Evolutionary conservation across 805 yeast genomes (phyloP).

Genomic region (Pichia nanzhaoensis): DNA sequence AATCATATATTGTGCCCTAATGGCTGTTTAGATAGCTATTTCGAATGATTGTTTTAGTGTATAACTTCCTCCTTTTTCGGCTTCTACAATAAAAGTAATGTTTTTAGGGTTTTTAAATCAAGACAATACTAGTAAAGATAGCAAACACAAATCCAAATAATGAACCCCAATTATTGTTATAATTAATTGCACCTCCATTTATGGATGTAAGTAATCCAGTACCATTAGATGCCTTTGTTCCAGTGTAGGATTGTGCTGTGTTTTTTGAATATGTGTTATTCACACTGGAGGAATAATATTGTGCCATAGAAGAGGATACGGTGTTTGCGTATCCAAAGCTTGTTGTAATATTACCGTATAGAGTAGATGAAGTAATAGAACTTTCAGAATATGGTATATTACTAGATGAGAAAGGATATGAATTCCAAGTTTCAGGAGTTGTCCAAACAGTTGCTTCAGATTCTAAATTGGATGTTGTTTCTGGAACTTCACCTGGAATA

Average conservation of each 20-base stretch:
- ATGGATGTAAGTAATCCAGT: neutral
- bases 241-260: neutral
- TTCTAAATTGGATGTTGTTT: neutral
- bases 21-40: neutral
- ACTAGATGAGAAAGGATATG: conserved; percentile 6
- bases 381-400: neutral
- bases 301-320: neutral
- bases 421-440: conserved; percentile 8
- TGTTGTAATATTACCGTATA: neutral
- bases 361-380: neutral
- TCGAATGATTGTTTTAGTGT: no score
- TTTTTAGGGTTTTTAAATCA: conserved; percentile 1
- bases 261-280: neutral
- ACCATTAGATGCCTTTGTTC: neutral
- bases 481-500: no score
- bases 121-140: conserved; percentile 4
- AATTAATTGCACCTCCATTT: conserved; percentile 3
- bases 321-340: neutral
- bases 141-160: conserved; percentile 8
- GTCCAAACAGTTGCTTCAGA: conserved; percentile 2
- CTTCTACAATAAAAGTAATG: no score
- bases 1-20: no score
- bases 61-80: no score
- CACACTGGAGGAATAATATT: neutral
- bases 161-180: neutral